Percentiles rank a stretch among this genome's conserved stretches.
Conservation (phyloP, 768 basidiomycete species). For the Mycena maculata region DNA sequence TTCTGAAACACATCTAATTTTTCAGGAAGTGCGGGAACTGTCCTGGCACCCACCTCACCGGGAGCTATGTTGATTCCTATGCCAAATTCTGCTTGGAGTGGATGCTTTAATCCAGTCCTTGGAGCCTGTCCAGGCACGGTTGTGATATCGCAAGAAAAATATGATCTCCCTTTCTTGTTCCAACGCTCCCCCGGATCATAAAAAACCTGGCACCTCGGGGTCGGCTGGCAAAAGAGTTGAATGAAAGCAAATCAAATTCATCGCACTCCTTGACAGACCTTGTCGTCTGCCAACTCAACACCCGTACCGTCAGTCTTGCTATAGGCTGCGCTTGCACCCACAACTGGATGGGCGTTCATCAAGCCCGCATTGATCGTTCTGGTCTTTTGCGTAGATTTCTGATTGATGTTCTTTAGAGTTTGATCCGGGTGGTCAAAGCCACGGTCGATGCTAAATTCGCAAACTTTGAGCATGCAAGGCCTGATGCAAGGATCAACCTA, state of each 20-base stretch:
- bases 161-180: conserved; percentile 17
- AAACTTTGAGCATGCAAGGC: not conserved
- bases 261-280: not conserved
- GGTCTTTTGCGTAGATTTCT: not conserved
- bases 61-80: conserved; percentile 16
- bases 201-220: conserved; percentile 9
- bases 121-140: conserved; percentile 5
- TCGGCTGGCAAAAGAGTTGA: not conserved
- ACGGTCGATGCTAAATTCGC: conserved; percentile 9
- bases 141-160: conserved; percentile 13
- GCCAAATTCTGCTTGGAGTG: not conserved
- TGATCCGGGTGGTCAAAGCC: conserved; percentile 19
- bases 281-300: not conserved
- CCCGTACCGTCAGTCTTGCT: not conserved
- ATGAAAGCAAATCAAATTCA: not conserved
- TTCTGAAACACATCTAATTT: not conserved
- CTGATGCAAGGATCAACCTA: not conserved
- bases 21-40: not conserved
- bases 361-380: not conserved
- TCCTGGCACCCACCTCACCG: not conserved
- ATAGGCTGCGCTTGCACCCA: not conserved
- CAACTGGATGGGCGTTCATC: conserved; percentile 8
- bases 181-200: conserved; percentile 18
- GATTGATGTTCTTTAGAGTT: conserved; percentile 3
- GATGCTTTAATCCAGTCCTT: not conserved